phyloP scores from a whole-genome alignment of 2,329 filamentous ascomycete genomes.

The Cyphellophora attinorum region DNA sequence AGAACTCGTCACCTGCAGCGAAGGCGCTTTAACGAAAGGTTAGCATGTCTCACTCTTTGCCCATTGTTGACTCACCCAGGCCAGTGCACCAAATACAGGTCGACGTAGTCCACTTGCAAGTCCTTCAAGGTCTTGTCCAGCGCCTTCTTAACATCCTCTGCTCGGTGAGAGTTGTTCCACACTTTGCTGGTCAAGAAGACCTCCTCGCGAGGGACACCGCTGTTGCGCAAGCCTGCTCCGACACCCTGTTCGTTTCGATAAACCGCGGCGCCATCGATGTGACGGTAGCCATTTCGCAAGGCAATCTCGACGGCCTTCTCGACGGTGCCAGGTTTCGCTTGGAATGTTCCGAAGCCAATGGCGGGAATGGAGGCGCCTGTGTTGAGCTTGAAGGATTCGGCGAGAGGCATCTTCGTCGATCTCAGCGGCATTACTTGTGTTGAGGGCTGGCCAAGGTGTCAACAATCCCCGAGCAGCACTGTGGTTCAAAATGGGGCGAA shows the following conservation, averaged over 20 bases:
- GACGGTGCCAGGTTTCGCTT: constrained; percentile 34
- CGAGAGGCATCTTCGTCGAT: constrained; percentile 10
- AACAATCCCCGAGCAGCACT: too few species aligned
- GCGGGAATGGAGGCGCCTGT: constrained; percentile 24
- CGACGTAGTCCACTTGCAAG: constrained; percentile 43
- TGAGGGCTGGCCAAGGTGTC: too few species aligned
- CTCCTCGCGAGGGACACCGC: constrained; percentile 11
- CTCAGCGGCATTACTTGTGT: too few species aligned
- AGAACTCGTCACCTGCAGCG: constrained; percentile 35
- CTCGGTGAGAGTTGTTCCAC: constrained; percentile 48
- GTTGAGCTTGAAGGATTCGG: constrained; percentile 20
- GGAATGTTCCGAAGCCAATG: constrained; percentile 24
- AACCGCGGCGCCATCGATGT: constrained; percentile 36
- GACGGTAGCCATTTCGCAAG: constrained; percentile 26
- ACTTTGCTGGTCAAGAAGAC: constrained; percentile 49
- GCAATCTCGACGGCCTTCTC: constrained; percentile 40
- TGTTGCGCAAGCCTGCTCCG: constrained; percentile 32
- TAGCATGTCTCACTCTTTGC: too few species aligned
- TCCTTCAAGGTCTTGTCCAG: constrained; percentile 41
- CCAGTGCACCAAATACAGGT: constrained; percentile 44
- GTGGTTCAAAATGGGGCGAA: too few species aligned
- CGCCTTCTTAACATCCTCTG: constrained; percentile 39
- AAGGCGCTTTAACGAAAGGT: too few species aligned
- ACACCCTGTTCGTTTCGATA: constrained; percentile 40
- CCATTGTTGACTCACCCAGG: too few species aligned